These are phyloP conservation scores for Shiraia sp. DNA, from an alignment of 2,329 filamentous ascomycete genomes.

Conservation along the genomic window DNA sequence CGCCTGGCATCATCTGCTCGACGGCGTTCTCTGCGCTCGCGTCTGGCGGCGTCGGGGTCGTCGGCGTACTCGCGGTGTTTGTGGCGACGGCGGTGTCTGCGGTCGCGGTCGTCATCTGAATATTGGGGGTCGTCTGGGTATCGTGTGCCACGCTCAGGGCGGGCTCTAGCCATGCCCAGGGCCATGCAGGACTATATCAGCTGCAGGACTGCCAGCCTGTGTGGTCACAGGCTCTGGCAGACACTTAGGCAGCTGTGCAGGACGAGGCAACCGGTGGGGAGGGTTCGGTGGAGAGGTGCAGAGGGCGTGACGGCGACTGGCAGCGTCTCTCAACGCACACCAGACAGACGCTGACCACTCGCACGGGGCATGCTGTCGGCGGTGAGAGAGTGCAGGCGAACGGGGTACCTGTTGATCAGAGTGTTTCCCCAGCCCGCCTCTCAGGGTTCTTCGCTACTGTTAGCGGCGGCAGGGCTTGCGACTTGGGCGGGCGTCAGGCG, in stretches of 20 bases:
- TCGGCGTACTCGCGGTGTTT: conserved; percentile 29
- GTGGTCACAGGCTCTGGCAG: conserved; percentile 34
- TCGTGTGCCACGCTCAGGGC: conserved; percentile 36
- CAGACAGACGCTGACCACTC: conserved; percentile 28
- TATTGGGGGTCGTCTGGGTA: conserved; percentile 33
- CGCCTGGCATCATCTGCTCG: conserved; percentile 33
- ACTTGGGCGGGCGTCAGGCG: conserved; percentile 39
- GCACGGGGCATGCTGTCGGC: conserved; percentile 35
- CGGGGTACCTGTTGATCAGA: conserved; percentile 36
- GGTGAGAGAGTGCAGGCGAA: conserved; percentile 30
- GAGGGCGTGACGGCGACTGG: conserved; percentile 35
- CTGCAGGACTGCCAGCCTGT: conserved; percentile 33
- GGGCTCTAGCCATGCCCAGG: conserved; percentile 41
- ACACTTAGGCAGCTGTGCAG: conserved; percentile 41
- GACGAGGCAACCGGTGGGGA: conserved; percentile 23
- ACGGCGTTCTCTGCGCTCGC: conserved; percentile 39
- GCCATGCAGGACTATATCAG: conserved; percentile 29
- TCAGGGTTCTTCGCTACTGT: conserved; percentile 28
- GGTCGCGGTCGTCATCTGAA: conserved; percentile 32
- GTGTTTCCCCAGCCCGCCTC: conserved; percentile 18
- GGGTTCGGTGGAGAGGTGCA: conserved; percentile 29
- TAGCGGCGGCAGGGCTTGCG: conserved; percentile 24
- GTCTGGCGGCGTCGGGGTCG: conserved; percentile 29
- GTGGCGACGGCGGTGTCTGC: conserved; percentile 32
- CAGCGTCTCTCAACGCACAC: conserved; percentile 22